Percentiles rank a stretch among this genome's conserved stretches.
These are phyloP conservation scores for Fusarium robinianum DNA, from an alignment of 2,329 filamentous ascomycete species.

Conservation along the genomic window DNA sequence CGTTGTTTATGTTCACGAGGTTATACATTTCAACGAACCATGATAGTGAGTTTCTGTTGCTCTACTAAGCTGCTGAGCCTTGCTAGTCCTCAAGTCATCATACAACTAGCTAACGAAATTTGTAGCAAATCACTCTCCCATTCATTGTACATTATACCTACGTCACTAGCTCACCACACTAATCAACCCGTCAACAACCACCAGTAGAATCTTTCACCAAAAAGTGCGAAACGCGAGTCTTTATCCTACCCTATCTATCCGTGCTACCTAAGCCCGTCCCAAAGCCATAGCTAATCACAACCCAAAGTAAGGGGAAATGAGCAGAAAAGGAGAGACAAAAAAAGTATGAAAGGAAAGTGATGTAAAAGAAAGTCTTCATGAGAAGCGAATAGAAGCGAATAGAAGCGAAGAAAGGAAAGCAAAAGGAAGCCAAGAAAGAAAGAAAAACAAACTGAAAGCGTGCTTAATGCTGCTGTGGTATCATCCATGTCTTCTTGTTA, in stretches of 20 bases:
- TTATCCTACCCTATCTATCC: conserved; percentile 37
- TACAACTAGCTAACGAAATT: no score
- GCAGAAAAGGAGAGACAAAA: conserved; percentile 26
- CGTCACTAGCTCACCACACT: conserved; percentile 8
- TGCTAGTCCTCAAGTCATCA: no score
- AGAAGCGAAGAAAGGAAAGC: conserved; percentile 24
- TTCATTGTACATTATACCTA: conserved; percentile 15
- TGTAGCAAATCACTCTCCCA: no score
- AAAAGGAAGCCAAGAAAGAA: conserved; percentile 10
- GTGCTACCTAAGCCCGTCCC: conserved; percentile 22
- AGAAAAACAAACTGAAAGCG: conserved; percentile 39
- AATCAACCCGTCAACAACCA: no score
- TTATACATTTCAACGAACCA: no score
- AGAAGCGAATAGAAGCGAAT: conserved; percentile 7
- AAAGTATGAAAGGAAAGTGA: conserved; percentile 23
- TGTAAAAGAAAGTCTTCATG: conserved; percentile 16
- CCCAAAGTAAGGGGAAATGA: conserved; percentile 26
- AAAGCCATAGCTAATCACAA: conserved; percentile 22
- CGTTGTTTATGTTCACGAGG: no score
- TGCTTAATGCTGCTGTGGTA: conserved; percentile 49
- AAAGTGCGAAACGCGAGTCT: conserved; percentile 23
- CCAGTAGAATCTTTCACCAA: no score
- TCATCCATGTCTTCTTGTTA: conserved; percentile 46
- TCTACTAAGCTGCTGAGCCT: no score
- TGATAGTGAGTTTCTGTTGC: no score